A percentile compares a stretch with the other conserved stretches of the same genome.
phyloP scores from a whole-genome alignment of 2,329 filamentous ascomycete species.

The Aspergillus nomiae region DNA sequence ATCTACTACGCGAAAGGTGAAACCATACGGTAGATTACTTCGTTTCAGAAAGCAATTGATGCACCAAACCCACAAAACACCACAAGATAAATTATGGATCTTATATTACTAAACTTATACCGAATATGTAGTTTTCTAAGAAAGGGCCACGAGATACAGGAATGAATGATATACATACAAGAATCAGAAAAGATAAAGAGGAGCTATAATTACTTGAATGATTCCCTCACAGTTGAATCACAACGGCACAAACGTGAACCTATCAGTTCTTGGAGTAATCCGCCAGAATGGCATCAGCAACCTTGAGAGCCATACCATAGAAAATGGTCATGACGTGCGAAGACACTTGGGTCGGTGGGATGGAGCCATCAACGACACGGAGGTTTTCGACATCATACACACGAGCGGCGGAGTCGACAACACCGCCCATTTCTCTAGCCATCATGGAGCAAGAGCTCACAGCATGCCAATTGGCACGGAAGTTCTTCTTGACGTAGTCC shows the following conservation, averaged over 20 bases:
- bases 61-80: neutral
- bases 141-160: no score
- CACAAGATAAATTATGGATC: neutral
- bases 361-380: slow-evolving; percentile 40
- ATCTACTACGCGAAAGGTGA: neutral
- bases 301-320: slow-evolving; percentile 32
- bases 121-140: neutral
- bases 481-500: slow-evolving; percentile 26
- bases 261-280: slow-evolving; percentile 9
- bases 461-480: slow-evolving; percentile 34
- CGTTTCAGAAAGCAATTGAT: neutral
- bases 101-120: neutral
- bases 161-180: neutral
- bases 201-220: neutral
- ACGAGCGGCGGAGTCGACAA: slow-evolving; percentile 31
- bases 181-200: neutral
- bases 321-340: slow-evolving; percentile 34
- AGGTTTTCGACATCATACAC: slow-evolving; percentile 36
- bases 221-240: neutral
- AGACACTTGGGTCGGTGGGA: slow-evolving; percentile 36
- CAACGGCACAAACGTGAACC: no score
- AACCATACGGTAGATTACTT: neutral
- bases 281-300: slow-evolving; percentile 20
- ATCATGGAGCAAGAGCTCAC: slow-evolving; percentile 38
- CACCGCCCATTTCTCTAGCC: slow-evolving; percentile 31